Base-by-base conservation (phyloP, 441 rosid genomes). In the Manihot esculenta region DNA sequence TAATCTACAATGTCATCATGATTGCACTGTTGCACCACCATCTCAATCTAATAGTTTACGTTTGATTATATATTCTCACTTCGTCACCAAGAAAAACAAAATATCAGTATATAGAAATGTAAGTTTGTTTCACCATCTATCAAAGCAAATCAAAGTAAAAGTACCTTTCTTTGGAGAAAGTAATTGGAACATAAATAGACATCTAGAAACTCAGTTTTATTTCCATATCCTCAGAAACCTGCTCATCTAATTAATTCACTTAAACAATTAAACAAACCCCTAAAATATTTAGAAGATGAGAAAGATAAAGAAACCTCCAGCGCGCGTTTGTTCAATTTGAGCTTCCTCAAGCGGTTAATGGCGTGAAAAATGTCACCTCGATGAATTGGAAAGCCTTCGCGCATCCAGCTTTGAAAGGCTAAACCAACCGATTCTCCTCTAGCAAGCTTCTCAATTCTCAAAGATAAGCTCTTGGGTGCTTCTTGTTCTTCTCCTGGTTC, bases 381-480 rank as follows among this genome's bases (percentile, higher is more conserved):
- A 50, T 94, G 97, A 80, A 92, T 76, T 44, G 97, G 91, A 27
- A 81, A 82, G 20, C 97, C 99, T 62, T 92, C 97, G 3, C 88
- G 85, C 97, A 94, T 94, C 97, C 97, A 94, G 61, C 89, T 86
- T 76, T 86, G 92, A 71, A 90, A 85, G 21, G 97, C 90, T 47
- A 77, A 84, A 50, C 97, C 94, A 75, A 87, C 85, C 7, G 89
- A 74, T 76, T 87, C 85, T 35, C 88, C 86, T 68, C 76, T 84
- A 0, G 74, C 78, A 30, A 90, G 89, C 74, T 83, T 85, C 87
- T 90, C 91, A 62, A 92, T 89, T 81, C 92, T 86, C 64, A 77
- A 72, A 64, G 91, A 92, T n/a, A 92, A 82, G 77, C 92, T 85
- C 57, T 84, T 83, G 53, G 81, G 71, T 58, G 73, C 74, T 53